These are phyloP conservation scores for Hygrocybe punicea DNA, from an alignment of 768 basidiomycete species.

Conservation along the genomic window DNA sequence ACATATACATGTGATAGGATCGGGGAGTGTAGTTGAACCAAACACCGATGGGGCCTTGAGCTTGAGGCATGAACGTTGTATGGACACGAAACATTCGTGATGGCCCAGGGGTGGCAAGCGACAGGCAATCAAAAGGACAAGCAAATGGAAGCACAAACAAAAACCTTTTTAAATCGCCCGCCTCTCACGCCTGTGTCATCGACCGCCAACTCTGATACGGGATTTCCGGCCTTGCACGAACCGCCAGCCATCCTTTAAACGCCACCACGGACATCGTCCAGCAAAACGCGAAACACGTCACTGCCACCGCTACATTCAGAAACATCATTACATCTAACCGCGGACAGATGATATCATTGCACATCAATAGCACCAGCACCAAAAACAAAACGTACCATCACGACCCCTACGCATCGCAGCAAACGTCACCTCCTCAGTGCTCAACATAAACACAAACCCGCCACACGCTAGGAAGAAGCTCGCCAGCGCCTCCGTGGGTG, in stretches of 20 bases:
- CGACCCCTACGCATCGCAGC: conserved; percentile 88
- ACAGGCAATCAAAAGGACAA: no score
- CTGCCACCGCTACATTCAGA: conserved; percentile 76
- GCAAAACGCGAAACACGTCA: conserved; percentile 82
- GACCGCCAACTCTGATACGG: background rate
- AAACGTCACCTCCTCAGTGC: conserved; percentile 83
- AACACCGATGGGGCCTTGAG: no score
- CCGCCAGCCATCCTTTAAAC: conserved; percentile 75
- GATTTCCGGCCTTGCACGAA: background rate
- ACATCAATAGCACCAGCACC: conserved; percentile 22
- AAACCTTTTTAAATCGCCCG: no score
- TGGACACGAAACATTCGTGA: no score
- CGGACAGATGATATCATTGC: background rate
- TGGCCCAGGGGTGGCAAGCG: no score
- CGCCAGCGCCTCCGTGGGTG: conserved; percentile 88
- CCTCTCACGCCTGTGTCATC: background rate
- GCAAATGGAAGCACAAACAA: no score
- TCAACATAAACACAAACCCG: conserved; percentile 86
- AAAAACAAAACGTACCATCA: conserved; percentile 50
- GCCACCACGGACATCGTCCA: conserved; percentile 76
- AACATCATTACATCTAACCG: conserved; percentile 85
- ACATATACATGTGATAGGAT: no score
- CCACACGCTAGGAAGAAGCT: conserved; percentile 86
- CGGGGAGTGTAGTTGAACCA: no score
- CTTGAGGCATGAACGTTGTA: no score